Conservation (phyloP, 176 grass and related monocot genomes). For the Guadua angustifolia region DNA sequence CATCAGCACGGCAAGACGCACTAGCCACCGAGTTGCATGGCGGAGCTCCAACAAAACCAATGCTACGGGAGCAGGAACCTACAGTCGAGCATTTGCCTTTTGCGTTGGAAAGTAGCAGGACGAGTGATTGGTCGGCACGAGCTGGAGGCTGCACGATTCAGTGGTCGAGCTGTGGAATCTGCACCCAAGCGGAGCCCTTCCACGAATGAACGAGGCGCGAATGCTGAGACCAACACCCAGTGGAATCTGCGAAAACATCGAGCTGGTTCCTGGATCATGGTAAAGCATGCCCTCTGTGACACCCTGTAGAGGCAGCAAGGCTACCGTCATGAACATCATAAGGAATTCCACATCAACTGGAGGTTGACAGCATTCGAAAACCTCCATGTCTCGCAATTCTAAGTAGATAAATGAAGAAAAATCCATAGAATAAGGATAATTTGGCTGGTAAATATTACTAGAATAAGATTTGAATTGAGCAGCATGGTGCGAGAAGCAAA, state of each 20-base stretch:
- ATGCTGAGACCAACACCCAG: no score
- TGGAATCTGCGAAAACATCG: no score
- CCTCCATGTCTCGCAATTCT: background rate
- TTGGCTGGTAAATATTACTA: background rate
- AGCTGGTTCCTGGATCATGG: background rate
- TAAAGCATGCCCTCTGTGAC: background rate
- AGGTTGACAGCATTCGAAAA: background rate
- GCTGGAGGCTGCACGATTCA: background rate
- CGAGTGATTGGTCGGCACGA: background rate
- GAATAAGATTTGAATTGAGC: conserved; percentile 6
- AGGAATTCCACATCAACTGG: background rate
- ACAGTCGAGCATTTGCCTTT: conserved; percentile 5
- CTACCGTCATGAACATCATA: background rate
- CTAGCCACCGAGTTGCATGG: background rate
- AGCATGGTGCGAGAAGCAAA: conserved; percentile 27
- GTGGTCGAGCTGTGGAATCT: background rate
- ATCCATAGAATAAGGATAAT: background rate
- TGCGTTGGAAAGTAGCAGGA: background rate
- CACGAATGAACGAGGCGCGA: no score
- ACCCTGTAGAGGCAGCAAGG: background rate
- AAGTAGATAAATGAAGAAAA: background rate
- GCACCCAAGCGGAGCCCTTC: background rate
- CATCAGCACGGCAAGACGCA: background rate
- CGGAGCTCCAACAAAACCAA: background rate
- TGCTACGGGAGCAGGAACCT: background rate